Conservation (phyloP, 176 grass and related monocot species). For the Echinochloa phyllopogon region DNA sequence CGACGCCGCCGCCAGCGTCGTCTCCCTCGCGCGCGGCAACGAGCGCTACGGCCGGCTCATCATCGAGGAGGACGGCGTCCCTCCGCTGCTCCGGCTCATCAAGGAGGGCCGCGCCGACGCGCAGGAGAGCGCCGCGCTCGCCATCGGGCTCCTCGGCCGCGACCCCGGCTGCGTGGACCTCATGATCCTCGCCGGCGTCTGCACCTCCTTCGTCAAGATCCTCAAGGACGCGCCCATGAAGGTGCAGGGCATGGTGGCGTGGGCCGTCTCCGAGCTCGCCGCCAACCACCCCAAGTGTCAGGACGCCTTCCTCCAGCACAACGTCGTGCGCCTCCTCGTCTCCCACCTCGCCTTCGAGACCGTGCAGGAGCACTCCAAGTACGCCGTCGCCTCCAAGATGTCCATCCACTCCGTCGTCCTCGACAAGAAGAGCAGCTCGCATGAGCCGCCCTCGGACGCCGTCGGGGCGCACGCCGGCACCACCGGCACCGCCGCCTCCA, state of each 20-base stretch:
- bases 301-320: constrained; percentile 79
- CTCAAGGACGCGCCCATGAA: constrained; percentile 91
- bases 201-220: constrained; percentile 77
- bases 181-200: constrained; percentile 75
- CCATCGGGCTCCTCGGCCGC: constrained; percentile 70
- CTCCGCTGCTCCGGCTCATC: constrained; percentile 68
- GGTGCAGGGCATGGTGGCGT: constrained; percentile 78
- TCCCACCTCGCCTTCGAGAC: constrained; percentile 89
- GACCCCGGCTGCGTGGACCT: constrained; percentile 75
- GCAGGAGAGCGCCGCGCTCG: constrained; percentile 78
- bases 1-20: constrained; percentile 71
- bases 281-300: constrained; percentile 78
- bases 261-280: constrained; percentile 81
- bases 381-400: constrained; percentile 59
- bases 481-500: constrained; percentile 30
- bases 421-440: constrained; percentile 65
- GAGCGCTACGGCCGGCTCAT: constrained; percentile 75
- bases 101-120: constrained; percentile 80
- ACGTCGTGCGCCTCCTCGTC: constrained; percentile 80
- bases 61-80: constrained; percentile 92
- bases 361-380: constrained; percentile 95
- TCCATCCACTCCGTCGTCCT: constrained; percentile 80
- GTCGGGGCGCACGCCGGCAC: constrained; percentile 37
- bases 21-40: constrained; percentile 78
- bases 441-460: constrained; percentile 26